Evolutionary conservation across 2,329 filamentous ascomycete species (phyloP).

Genomic region (Coniochaeta sp.): DNA sequence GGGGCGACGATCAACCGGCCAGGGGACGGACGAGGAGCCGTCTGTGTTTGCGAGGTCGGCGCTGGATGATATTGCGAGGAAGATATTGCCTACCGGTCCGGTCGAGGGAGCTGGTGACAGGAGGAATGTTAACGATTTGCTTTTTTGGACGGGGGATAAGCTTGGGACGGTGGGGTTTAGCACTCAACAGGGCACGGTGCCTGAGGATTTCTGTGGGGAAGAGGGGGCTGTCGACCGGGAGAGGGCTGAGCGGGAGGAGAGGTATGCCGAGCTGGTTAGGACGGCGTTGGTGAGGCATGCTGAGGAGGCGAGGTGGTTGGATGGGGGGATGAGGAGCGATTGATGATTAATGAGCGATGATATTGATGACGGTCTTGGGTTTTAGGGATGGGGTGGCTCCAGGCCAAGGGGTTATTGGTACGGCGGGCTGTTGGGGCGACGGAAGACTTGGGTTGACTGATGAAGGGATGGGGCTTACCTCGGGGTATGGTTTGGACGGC

Average conservation of each 20-base stretch:
- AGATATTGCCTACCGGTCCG: slow-evolving; percentile 59
- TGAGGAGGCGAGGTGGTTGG: slow-evolving; percentile 54
- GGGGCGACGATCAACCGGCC: slow-evolving; percentile 32
- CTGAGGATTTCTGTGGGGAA: slow-evolving; percentile 43
- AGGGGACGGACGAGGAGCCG: slow-evolving; percentile 21
- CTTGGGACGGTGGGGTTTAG: slow-evolving; percentile 67
- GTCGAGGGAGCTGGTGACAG: slow-evolving; percentile 10
- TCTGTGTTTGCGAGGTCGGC: slow-evolving; percentile 46
- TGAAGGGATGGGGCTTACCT: no score
- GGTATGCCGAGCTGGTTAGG: slow-evolving; percentile 53
- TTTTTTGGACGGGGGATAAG: slow-evolving; percentile 85
- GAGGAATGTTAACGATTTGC: slow-evolving; percentile 57
- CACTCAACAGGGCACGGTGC: slow-evolving; percentile 36
- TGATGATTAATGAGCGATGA: slow-evolving; percentile 7
- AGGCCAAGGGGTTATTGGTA: no score
- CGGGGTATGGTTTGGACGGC: no score
- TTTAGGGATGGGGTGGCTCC: no score
- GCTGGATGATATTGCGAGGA: slow-evolving; percentile 69
- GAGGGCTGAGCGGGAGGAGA: slow-evolving; percentile 47
- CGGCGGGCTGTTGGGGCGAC: no score
- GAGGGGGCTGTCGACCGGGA: slow-evolving; percentile 32
- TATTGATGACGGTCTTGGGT: no score
- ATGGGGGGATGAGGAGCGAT: slow-evolving; percentile 52
- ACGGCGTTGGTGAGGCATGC: slow-evolving; percentile 69
- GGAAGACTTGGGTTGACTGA: no score